Evolutionary conservation across 1,284 basidiomycete genomes (phyloP).

Genomic region (Moniliella sp.): DNA sequence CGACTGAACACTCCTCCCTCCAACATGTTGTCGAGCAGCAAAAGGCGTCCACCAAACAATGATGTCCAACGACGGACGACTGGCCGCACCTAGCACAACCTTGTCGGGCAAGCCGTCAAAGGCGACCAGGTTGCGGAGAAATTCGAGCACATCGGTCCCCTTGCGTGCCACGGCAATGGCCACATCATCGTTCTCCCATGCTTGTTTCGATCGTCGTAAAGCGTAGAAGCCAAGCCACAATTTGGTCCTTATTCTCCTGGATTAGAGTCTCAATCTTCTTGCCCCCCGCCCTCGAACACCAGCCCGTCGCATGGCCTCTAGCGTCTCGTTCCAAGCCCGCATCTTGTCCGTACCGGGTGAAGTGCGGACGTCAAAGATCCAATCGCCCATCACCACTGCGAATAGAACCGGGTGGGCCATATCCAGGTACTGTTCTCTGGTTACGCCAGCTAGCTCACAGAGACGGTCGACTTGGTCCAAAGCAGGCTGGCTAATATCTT

Average conservation of each 20-base stretch:
- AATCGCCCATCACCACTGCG: not conserved
- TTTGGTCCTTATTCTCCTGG: not conserved
- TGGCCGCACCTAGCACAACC: no score
- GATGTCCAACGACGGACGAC: no score
- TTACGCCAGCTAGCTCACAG: not conserved
- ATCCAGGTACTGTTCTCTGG: not conserved
- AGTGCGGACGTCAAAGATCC: not conserved
- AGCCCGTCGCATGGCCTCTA: not conserved
- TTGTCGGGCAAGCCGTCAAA: no score
- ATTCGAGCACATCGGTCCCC: no score
- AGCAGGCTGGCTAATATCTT: slow-evolving; percentile 40
- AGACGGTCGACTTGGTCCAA: slow-evolving; percentile 44
- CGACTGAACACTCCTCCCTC: not conserved
- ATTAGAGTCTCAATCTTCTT: not conserved
- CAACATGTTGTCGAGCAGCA: not conserved
- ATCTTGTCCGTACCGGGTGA: not conserved
- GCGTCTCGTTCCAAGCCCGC: not conserved
- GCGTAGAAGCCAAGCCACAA: not conserved
- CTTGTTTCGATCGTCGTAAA: no score
- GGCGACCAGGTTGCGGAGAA: no score
- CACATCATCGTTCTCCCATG: no score
- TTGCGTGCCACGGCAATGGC: no score
- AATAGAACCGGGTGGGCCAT: not conserved
- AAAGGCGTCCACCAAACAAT: not conserved
- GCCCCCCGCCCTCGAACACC: not conserved